Conservation (phyloP, 345 rosid species). For the Bruguiera parviflora region DNA sequence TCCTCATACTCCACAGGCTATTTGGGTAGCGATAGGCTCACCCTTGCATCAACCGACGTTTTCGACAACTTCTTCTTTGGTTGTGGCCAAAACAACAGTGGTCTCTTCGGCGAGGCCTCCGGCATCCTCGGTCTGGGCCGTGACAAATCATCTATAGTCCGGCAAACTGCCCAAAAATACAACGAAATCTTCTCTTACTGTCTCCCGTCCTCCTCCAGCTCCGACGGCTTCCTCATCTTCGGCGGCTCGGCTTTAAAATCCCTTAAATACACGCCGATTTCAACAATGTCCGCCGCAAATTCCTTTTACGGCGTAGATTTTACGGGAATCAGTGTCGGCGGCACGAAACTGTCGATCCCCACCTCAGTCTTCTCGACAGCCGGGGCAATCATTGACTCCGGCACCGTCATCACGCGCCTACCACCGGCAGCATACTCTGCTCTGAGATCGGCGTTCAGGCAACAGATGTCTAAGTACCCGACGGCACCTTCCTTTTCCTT, state of each 20-base stretch:
- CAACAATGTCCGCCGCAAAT: slow-evolving; percentile 28
- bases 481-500: slow-evolving; percentile 48
- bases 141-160: slow-evolving; percentile 53
- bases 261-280: slow-evolving; percentile 55
- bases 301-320: slow-evolving; percentile 70
- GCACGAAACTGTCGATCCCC: slow-evolving; percentile 42
- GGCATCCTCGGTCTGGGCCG: slow-evolving; percentile 89
- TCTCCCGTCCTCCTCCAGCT: slow-evolving; percentile 61
- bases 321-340: slow-evolving; percentile 52
- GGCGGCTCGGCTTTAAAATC: slow-evolving; percentile 32
- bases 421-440: slow-evolving; percentile 62
- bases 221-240: slow-evolving; percentile 71
- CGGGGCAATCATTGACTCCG: slow-evolving; percentile 77
- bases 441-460: slow-evolving; percentile 40
- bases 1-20: slow-evolving; percentile 62
- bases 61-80: slow-evolving; percentile 56
- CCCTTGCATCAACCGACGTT: slow-evolving; percentile 46
- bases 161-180: slow-evolving; percentile 59
- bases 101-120: slow-evolving; percentile 67
- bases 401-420: slow-evolving; percentile 80
- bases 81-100: slow-evolving; percentile 76
- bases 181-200: slow-evolving; percentile 78
- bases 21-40: slow-evolving; percentile 57
- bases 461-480: slow-evolving; percentile 56
- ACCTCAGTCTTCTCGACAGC: slow-evolving; percentile 42